Conservation (phyloP, 139 green algal species). For the Tetraselmis chui region DNA sequence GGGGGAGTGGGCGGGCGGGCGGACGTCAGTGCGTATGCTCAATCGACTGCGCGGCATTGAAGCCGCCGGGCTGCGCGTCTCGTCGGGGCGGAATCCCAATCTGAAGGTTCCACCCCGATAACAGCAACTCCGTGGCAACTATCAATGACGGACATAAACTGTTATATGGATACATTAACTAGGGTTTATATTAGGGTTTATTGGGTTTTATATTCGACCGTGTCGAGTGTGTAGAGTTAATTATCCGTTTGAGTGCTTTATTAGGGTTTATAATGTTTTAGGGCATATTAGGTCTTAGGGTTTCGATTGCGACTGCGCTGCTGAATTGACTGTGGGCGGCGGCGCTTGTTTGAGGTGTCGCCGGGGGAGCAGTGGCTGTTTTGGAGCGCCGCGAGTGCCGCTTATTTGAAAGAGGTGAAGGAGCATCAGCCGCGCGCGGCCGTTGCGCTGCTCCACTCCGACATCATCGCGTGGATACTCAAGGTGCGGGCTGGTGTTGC, state of each 20-base stretch:
- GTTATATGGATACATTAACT: no score
- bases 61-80: not conserved
- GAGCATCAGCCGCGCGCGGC: not conserved
- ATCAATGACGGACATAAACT: no score
- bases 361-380: conserved; percentile 8
- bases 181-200: no score
- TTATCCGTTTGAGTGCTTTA: no score
- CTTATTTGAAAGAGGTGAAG: not conserved
- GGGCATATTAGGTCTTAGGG: not conserved
- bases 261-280: no score
- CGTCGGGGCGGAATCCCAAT: not conserved
- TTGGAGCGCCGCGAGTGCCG: not conserved
- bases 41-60: conserved; percentile 7
- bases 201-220: no score
- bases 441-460: not conserved
- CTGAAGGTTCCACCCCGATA: no score
- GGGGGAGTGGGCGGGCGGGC: not conserved
- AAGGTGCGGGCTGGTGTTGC: not conserved
- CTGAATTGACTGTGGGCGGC: not conserved
- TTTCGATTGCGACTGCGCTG: not conserved
- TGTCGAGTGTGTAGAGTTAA: no score
- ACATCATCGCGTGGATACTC: not conserved
- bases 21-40: not conserved
- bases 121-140: no score
- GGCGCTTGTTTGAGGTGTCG: not conserved